These are phyloP conservation scores for Hypericum androsaemum DNA, from an alignment of 345 rosid genomes.

Conservation along the genomic window DNA sequence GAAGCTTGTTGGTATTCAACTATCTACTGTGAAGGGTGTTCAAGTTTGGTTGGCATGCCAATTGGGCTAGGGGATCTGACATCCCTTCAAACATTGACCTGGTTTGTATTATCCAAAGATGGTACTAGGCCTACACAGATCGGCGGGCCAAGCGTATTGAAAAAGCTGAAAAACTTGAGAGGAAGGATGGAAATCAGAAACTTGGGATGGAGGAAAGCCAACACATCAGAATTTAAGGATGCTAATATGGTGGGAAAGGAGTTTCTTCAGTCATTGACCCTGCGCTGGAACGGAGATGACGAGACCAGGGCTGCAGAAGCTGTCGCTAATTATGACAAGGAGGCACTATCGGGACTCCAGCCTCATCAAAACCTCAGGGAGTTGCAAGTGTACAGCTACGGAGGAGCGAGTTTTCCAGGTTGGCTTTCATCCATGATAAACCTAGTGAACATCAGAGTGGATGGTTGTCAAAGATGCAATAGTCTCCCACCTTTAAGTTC, in stretches of 20 bases:
- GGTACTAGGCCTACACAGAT: neutral
- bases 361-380: neutral
- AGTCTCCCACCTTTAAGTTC: neutral
- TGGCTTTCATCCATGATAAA: neutral
- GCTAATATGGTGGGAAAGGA: neutral
- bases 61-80: neutral
- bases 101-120: neutral
- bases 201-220: neutral
- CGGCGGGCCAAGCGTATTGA: neutral
- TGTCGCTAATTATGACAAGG: neutral
- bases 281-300: neutral
- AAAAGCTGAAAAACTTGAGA: neutral
- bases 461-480: neutral
- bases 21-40: neutral
- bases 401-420: neutral
- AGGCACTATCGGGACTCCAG: neutral
- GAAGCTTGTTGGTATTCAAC: conserved; percentile 3
- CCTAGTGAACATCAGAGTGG: neutral
- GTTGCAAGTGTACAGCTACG: neutral
- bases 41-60: neutral
- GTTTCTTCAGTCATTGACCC: neutral
- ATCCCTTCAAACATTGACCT: neutral
- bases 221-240: neutral
- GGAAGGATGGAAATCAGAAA: neutral
- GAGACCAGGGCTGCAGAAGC: neutral